phyloP scores from a whole-genome alignment of 1,139 yeast genomes.

The Pichia sp. region DNA sequence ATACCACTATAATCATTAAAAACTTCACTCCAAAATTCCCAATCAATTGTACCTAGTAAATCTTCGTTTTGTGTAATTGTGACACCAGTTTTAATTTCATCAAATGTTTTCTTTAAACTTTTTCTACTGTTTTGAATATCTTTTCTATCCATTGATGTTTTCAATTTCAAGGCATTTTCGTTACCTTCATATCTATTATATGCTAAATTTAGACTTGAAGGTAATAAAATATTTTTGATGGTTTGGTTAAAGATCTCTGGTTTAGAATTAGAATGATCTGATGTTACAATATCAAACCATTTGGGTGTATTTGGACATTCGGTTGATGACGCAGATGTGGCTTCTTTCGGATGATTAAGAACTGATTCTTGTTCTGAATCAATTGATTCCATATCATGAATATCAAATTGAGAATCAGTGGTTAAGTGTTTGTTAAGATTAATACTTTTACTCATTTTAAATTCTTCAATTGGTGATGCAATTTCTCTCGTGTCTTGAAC shows the following conservation, averaged over 20 bases:
- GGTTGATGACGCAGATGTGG: not conserved
- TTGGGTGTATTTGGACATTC: constrained; percentile 15
- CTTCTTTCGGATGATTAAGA: not conserved
- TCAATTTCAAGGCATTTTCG: constrained; percentile 31
- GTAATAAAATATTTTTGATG: constrained; percentile 16
- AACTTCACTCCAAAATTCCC: constrained; percentile 86
- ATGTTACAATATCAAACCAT: constrained; percentile 25
- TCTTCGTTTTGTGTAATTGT: constrained; percentile 25
- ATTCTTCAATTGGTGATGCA: not conserved
- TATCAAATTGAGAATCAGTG: not conserved
- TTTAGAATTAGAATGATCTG: not conserved
- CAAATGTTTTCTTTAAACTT: constrained; percentile 57
- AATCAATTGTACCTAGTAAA: constrained; percentile 43
- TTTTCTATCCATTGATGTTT: constrained; percentile 28
- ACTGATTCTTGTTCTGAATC: constrained; percentile 9
- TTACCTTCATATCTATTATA: constrained; percentile 35
- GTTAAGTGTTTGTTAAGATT: not conserved
- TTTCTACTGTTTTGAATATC: constrained; percentile 42
- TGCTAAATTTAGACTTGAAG: constrained; percentile 34
- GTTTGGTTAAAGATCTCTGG: constrained; percentile 11
- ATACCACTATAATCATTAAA: constrained; percentile 66
- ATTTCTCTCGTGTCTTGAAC: not conserved
- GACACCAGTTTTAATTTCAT: constrained; percentile 35
- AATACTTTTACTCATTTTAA: too few species aligned
- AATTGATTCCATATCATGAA: constrained; percentile 11